Evolutionary conservation across 2,329 filamentous ascomycete genomes (phyloP).

Genomic region (Penicillium sp.): DNA sequence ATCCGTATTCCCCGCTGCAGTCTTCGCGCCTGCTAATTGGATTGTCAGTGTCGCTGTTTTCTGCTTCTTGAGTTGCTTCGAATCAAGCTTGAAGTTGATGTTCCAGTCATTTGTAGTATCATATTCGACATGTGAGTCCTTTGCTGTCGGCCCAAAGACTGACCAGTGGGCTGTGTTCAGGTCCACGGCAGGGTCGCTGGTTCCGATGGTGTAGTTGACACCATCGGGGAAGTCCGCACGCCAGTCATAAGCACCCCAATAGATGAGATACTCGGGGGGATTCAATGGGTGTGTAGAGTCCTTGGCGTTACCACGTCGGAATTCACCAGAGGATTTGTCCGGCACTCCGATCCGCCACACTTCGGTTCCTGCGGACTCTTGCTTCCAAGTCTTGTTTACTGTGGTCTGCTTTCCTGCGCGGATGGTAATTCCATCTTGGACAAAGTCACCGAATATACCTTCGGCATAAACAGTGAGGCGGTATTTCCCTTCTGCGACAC

Average conservation of each 20-base stretch:
- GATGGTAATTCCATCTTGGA: constrained; percentile 54
- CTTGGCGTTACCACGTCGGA: constrained; percentile 57
- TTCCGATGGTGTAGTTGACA: constrained; percentile 59
- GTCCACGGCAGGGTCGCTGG: constrained; percentile 51
- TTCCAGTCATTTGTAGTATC: constrained; percentile 60
- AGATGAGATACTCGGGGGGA: constrained; percentile 62
- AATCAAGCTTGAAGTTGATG: constrained; percentile 53
- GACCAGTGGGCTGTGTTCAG: constrained; percentile 69
- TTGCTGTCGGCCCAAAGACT: constrained; percentile 54
- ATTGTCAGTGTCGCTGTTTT: constrained; percentile 61
- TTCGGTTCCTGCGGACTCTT: constrained; percentile 60
- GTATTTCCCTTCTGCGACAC: constrained; percentile 61
- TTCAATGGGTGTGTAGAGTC: constrained; percentile 53
- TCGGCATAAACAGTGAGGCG: constrained; percentile 65
- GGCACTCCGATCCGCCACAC: constrained; percentile 65
- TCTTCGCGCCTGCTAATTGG: constrained; percentile 65
- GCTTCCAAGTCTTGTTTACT: constrained; percentile 49
- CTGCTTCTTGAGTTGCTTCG: constrained; percentile 45
- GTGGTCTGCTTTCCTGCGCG: constrained; percentile 44
- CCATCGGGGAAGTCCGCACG: constrained; percentile 61
- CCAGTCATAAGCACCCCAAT: constrained; percentile 64
- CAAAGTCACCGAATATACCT: constrained; percentile 62
- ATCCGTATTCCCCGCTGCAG: constrained; percentile 64
- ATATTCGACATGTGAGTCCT: constrained; percentile 45
- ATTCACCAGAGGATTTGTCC: constrained; percentile 64